Conservation (phyloP, 805 yeast genomes). For the Saccharomycopsis malanga region DNA sequence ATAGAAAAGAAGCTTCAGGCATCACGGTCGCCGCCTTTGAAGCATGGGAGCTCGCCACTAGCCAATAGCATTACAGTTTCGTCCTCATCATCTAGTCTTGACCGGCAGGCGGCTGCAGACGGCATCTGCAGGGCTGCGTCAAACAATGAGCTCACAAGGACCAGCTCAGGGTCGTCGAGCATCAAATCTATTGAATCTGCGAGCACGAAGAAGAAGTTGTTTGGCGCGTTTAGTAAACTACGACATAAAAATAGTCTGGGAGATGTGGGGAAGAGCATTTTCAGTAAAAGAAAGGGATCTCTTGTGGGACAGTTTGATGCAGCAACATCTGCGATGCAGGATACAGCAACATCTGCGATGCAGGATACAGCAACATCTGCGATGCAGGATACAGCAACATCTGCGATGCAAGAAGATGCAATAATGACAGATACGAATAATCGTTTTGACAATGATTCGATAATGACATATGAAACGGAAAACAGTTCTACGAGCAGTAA, state of each 20-base stretch:
- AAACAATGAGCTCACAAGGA: background rate
- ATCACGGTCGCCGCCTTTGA: slow-evolving; percentile 22
- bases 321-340: background rate
- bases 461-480: background rate
- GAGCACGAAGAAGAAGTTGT: slow-evolving; percentile 6
- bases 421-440: no score
- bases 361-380: background rate
- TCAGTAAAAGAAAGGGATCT: slow-evolving; percentile 20
- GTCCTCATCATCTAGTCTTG: slow-evolving; percentile 1
- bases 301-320: background rate
- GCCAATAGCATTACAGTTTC: slow-evolving; percentile 25
- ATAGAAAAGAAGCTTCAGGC: slow-evolving; percentile 25
- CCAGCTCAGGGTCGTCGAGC: background rate
- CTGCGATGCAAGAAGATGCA: background rate
- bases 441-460: background rate
- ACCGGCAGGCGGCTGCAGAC: background rate
- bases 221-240: slow-evolving; percentile 1
- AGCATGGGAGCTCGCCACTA: slow-evolving; percentile 28
- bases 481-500: background rate
- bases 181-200: background rate
- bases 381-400: background rate
- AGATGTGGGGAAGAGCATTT: slow-evolving; percentile 16
- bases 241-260: slow-evolving; percentile 1
- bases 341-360: background rate
- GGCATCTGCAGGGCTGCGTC: background rate